A percentile compares a stretch with the other conserved stretches of the same genome.
Conservation (phyloP, 768 basidiomycete species). For the Pleurotus salmoneostramineus region DNA sequence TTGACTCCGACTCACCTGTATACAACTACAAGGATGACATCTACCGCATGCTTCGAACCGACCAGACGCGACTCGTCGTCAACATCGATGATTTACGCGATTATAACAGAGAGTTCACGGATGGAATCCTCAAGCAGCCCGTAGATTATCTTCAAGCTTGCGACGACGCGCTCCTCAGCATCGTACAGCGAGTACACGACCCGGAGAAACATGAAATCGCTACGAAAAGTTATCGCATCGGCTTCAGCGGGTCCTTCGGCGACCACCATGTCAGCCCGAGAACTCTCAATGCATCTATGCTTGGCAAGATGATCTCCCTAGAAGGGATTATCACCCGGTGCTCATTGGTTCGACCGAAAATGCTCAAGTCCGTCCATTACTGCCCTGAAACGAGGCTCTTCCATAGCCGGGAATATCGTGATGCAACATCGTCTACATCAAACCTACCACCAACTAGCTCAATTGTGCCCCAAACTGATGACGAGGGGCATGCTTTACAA, state of each 20-base stretch:
- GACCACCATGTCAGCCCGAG: constrained; percentile 97
- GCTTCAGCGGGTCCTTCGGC: constrained; percentile 94
- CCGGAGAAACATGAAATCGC: constrained; percentile 77
- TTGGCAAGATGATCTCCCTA: constrained; percentile 94
- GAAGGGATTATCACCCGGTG: constrained; percentile 99
- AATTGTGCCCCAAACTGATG: constrained; percentile 88
- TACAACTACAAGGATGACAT: constrained; percentile 88
- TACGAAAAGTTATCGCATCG: constrained; percentile 80
- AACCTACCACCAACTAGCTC: constrained; percentile 83
- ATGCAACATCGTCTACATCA: constrained; percentile 84
- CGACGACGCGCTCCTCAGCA: constrained; percentile 74
- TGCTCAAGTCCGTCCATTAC: constrained; percentile 95
- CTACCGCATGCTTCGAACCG: constrained; percentile 73
- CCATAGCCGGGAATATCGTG: constrained; percentile 88
- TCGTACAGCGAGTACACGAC: constrained; percentile 74
- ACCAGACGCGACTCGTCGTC: constrained; percentile 86
- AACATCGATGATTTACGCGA: constrained; percentile 96
- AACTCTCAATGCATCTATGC: constrained; percentile 80
- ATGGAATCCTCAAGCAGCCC: constrained; percentile 87
- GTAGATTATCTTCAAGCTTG: constrained; percentile 85
- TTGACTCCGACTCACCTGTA: constrained; percentile 59
- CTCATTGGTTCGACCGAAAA: constrained; percentile 96
- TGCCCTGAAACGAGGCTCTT: constrained; percentile 84
- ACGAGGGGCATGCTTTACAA: constrained; percentile 80
- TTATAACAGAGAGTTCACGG: constrained; percentile 82